Evolutionary conservation across 257 asterid species (phyloP).

Genomic region (Oldenlandia corymbosa): DNA sequence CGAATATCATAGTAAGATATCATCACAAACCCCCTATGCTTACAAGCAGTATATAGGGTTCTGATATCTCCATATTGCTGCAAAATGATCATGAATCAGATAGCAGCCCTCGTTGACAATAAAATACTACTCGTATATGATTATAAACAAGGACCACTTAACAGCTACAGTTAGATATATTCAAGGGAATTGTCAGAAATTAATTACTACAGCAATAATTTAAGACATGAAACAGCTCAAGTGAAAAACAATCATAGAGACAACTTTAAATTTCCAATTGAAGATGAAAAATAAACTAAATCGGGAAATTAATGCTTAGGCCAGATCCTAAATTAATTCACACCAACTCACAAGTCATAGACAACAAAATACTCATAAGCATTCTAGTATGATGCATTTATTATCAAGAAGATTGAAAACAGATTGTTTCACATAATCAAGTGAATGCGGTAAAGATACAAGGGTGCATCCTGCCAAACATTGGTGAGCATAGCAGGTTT

Average conservation of each 20-base stretch:
- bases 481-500: neutral
- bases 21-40: conserved; percentile 99
- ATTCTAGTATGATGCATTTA: neutral
- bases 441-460: neutral
- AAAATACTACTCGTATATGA: neutral
- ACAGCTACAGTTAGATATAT: neutral
- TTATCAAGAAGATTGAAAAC: neutral
- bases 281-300: neutral
- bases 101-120: neutral
- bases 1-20: conserved; percentile 97
- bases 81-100: conserved; percentile 11
- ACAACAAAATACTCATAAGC: too few species aligned
- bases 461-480: neutral
- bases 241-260: neutral
- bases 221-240: neutral
- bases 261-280: neutral
- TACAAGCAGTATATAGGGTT: conserved; percentile 90
- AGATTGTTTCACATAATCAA: neutral
- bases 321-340: neutral
- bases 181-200: neutral
- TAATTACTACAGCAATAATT: too few species aligned
- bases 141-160: neutral
- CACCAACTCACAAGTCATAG: neutral
- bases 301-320: neutral
- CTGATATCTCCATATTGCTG: conserved; percentile 98